These are phyloP conservation scores for Linnemannia exigua DNA, from an alignment of 192 early-diverging fungal species.

Conservation along the genomic window DNA sequence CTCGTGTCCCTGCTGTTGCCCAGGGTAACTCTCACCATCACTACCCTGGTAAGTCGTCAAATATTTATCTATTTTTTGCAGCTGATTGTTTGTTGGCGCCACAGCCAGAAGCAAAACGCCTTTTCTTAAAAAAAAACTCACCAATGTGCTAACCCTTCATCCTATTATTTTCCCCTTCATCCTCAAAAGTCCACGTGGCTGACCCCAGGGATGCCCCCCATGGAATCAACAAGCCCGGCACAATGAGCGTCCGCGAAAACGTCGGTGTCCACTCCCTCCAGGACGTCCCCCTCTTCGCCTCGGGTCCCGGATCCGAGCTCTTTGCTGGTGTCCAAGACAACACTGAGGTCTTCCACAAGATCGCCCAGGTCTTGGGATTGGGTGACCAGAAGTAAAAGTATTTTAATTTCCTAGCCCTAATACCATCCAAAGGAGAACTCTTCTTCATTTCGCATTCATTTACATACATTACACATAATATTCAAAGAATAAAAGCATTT, in stretches of 20 bases:
- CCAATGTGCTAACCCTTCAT: neutral
- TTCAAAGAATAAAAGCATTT: neutral
- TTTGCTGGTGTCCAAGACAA: conserved; percentile 56
- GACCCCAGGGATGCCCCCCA: conserved; percentile 28
- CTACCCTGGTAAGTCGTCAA: conserved; percentile 3
- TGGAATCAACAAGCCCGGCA: conserved; percentile 33
- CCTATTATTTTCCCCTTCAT: neutral
- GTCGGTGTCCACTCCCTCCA: conserved; percentile 57
- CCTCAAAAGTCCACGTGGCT: neutral
- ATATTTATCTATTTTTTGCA: too few species aligned
- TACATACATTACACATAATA: neutral
- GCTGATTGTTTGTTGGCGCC: too few species aligned
- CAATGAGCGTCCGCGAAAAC: conserved; percentile 16
- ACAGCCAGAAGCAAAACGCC: too few species aligned
- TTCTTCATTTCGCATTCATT: neutral
- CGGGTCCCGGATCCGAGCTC: conserved; percentile 49
- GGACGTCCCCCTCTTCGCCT: conserved; percentile 56
- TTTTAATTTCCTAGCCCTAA: too few species aligned
- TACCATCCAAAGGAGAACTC: neutral
- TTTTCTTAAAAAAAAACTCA: neutral
- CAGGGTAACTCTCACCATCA: conserved; percentile 24
- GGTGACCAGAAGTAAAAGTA: conserved; percentile 16
- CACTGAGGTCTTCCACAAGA: conserved; percentile 60
- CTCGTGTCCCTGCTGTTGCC: conserved; percentile 36
- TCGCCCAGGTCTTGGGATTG: conserved; percentile 45